Evolutionary conservation across 2,329 filamentous ascomycete species (phyloP), one percentile per base, ranked within the genome.

Genomic region (Phialophora verrucosa): DNA sequence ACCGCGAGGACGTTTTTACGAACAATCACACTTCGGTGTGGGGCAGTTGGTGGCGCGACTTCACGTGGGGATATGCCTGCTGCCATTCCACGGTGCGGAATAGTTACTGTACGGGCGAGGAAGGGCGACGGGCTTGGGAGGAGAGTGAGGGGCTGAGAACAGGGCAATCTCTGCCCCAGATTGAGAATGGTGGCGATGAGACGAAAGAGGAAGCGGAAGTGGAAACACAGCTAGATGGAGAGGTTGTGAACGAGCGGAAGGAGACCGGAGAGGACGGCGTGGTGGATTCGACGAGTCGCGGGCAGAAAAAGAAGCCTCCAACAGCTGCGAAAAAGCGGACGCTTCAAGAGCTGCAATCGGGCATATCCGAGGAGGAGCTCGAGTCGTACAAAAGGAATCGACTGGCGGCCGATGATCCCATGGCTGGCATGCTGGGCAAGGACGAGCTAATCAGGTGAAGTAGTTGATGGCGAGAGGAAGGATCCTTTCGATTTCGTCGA

Each of bases 1-100:
- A 99, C 75, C 80, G 89, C 4, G 95, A 99, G 75, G 92, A 99
- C 74, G 84, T 97, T 0, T 82, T 91, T 62, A 86, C 90, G 76
- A 94, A 96, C 81, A 99, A 99, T 75, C 95, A 99, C 79, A 92
- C 88, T 2, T 90, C 90, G 0, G 90, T 97, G 2, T 99, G 93
- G 91, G 95, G 95, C 57, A 97, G 93, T 74, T 99, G 95, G 95
- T 99, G 95, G 95, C 87, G 88, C 61, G 89, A 92, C 75, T 98
- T 97, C 80, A 87, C 90, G 78, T 99, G 95, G 95, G 95, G 95
- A 1, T 99, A 97, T 78, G 87, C 91, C 25, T 99, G 95, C 78
- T 99, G 95, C 82, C 93, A 96, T 77, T 97, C 93, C 0, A 90
- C 88, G 25, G 87, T 96, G 69, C 97, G 96, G 80, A 98, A 99